Base-by-base conservation (phyloP, 139 green algal species). In the Picochlorum sp. region DNA sequence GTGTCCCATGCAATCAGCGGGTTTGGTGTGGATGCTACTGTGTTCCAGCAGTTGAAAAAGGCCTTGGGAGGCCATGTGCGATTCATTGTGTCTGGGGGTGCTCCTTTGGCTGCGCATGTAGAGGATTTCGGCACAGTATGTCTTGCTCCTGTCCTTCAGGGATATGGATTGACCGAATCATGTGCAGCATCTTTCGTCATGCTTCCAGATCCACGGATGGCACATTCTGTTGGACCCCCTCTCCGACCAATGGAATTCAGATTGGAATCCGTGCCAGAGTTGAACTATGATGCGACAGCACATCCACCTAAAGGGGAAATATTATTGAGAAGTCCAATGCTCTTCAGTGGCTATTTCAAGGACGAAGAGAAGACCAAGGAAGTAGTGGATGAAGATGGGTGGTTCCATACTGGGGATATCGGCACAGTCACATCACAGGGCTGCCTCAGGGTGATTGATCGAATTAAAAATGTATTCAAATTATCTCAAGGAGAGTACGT, bases 391-490 rank as follows among this genome's bases (percentile, higher is more conserved):
- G 68, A 58, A 3, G 86, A 95, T 23, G 89, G 89, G n/a, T 96
- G 84, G 71, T 95, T 95, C 81, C 72, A 74, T 61, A 74, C 72
- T 0, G 89, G 90, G 9, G 90, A 96, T 65, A 83, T 96, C n/a
- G 90, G 82, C n/a, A 71, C 76, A 52, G 26, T 92, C 49, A 74
- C 65, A 13, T 28, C 57, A 1, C 64, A 84, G 11, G 89, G 89
- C 50, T 73, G 73, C n/a, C 72, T 95, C 14, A 83, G 82, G 60
- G 89, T 98, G 67, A 86, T 98, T 20, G 92, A 98, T 76, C 77
- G 92, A 69, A 96, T 96, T 77, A 98, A 98, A 80, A 97, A 98
- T 84, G 94, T 98, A 73, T 98, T 98, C 88, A 98, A 98, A 83
- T 83, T 97, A 23, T 73, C 77, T 24, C 87, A 95, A 66, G 88